Conservation (phyloP, 805 yeast species). For the Starmerella geochares region DNA sequence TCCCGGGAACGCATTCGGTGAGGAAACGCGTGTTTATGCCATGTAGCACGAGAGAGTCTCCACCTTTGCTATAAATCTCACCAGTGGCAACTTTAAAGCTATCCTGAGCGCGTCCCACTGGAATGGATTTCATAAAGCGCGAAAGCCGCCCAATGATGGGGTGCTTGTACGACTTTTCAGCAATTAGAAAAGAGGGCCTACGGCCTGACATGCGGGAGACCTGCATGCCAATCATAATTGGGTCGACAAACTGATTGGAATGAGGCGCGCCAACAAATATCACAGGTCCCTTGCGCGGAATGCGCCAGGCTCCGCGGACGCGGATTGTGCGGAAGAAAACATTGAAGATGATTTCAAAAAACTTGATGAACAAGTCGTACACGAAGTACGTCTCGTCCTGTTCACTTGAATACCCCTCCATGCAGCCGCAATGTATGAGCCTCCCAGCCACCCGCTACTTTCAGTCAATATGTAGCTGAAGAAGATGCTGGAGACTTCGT, state of each 20-base stretch:
- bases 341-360: constrained; percentile 39
- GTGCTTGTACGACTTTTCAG: constrained; percentile 62
- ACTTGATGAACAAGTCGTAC: constrained; percentile 33
- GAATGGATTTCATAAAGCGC: constrained; percentile 68
- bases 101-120: constrained; percentile 90
- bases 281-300: constrained; percentile 66
- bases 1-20: constrained; percentile 39
- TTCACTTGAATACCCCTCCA: neutral
- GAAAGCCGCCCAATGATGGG: constrained; percentile 67
- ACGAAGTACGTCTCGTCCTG: constrained; percentile 10
- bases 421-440: neutral
- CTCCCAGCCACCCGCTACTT: too few relatives aligned
- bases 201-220: constrained; percentile 58
- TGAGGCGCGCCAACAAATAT: constrained; percentile 95
- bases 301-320: constrained; percentile 72
- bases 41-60: constrained; percentile 44
- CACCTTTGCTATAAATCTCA: constrained; percentile 45
- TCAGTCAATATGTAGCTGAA: too few relatives aligned
- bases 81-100: constrained; percentile 61
- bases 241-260: constrained; percentile 88
- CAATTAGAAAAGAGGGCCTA: constrained; percentile 70
- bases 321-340: constrained; percentile 82
- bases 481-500: neutral
- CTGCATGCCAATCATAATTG: constrained; percentile 72
- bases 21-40: constrained; percentile 66